Conservation (phyloP, 805 yeast species). For the Teunomyces kruisii region DNA sequence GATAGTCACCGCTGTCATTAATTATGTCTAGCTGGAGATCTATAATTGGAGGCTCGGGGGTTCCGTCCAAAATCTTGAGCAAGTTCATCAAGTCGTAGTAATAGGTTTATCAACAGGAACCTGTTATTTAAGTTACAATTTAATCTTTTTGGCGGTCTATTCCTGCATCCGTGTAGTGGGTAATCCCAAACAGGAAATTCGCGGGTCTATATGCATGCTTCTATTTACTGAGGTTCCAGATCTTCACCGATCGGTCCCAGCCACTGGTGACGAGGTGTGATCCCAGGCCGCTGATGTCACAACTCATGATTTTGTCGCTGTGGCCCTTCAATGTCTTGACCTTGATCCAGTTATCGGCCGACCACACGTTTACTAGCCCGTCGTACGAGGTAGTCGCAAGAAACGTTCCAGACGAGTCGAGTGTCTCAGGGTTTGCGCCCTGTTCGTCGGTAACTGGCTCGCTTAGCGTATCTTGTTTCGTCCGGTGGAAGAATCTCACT, state of each 20-base stretch:
- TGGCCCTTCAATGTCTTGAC: constrained; percentile 53
- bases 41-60: constrained; percentile 80
- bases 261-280: constrained; percentile 60
- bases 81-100: constrained; percentile 59
- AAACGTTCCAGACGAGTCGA: constrained; percentile 42
- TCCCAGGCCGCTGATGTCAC: constrained; percentile 52
- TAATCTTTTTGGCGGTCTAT: background rate
- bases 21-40: constrained; percentile 49
- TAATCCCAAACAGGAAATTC: background rate
- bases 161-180: background rate
- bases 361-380: constrained; percentile 57
- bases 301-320: constrained; percentile 68
- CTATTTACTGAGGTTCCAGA: constrained; percentile 43
- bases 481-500: constrained; percentile 47
- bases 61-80: constrained; percentile 71
- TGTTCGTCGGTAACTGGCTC: constrained; percentile 28
- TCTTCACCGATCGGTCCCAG: constrained; percentile 79
- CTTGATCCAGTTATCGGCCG: constrained; percentile 68
- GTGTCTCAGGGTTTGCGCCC: constrained; percentile 26
- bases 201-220: constrained; percentile 3
- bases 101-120: background rate
- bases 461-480: constrained; percentile 15
- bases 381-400: constrained; percentile 72
- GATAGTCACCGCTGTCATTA: constrained; percentile 60
- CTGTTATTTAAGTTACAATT: too few relatives aligned